Base-by-base conservation (phyloP, 2,329 filamentous ascomycete genomes). In the Colletotrichum simmondsii region DNA sequence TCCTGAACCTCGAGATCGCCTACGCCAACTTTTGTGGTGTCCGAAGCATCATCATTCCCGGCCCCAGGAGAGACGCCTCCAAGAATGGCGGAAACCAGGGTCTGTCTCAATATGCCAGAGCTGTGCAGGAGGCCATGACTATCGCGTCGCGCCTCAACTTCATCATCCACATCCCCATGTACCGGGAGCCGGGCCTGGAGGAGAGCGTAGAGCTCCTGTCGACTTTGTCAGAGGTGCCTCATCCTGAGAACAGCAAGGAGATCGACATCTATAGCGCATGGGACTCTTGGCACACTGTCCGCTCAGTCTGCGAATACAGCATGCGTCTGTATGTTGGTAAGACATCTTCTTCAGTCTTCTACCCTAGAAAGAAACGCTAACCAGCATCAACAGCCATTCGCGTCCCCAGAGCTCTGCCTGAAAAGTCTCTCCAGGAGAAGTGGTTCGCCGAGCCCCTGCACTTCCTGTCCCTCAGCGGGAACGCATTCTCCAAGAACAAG, bases 21-120 rank as follows among this genome's bases (percentile, higher is more conserved):
- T 99, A 98, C 83, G 97, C 97, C 75, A 95, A 95, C 75, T 99
- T 98, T 83, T 98, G 95, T 79, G 97, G 97, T 46, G 89, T 97
- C 60, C 91, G 92, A 68, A 97, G 93, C 82, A 88, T 98, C 71
- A 86, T 98, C 63, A 87, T 99, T 35, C 92, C 93, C 2, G 95
- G 95, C 0, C 97, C 97, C 3, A 89, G 89, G 75, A 84, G 90
- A 16, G 90, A 92, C 75, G 87, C 90, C 70, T 87, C 88, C 70
- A 87, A 86, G 68, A 80, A 86, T 73, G 82, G 84, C 16, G 85
- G 84, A 60, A 83, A 86, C 76, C 84, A 86, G 79, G 87, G 88
- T n/a, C 80, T 89, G 87, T 78, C 92, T 0, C 94, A 95, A 78
- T 99, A 95, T 85, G 94, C 94, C 42, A 92, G 95, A 66, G 93